Evolutionary conservation across 305 asterid genomes (phyloP), one percentile per base, ranked within the genome.

Genomic region (Euphrasia arctica): DNA sequence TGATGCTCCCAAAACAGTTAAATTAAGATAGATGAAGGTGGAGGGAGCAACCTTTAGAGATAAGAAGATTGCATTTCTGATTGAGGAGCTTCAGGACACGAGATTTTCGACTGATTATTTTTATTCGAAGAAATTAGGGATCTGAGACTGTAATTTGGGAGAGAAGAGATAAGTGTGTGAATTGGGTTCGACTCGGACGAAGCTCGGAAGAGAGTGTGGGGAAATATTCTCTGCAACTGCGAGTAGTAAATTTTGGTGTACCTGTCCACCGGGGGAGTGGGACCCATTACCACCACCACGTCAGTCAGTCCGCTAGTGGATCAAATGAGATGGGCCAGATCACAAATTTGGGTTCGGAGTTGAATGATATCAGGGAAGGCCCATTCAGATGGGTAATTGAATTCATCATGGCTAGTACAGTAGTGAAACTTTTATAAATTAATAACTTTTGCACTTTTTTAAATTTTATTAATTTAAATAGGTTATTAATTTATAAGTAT

Each of bases 211-310:
- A 68, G 74, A 62, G 75, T 61, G 70, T 31, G 70, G 55, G 75
- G 14, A 68, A 36, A 61, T 72, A 74, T 74, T 74, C 79, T 68
- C 58, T 69, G 79, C 77, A 63, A 74, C 58, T 69, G 79, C 77
- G 56, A 74, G 75, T 68, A 78, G 75, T 45, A 65, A 74, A 54
- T 74, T 75, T 51, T 65, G 73, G 80, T 69, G 79, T 64, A 74
- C 78, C 79, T 78, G 79, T 69, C 74, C 60, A 71, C 70, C 73
- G 51, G 64, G 57, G 59, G 47, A 50, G 68, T 61, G 68, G 79
- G 77, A 72, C n/a, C 75, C 68, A 27, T 11, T 18, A 13, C 27
- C 27, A 18, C 22, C 27, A 60, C 76, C 82, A 70, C 34, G 74
- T 77, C 71, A 31, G 34, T 31, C 34, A 31, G 34, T 31, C 34